Percentiles rank a stretch among this genome's conserved stretches.
Evolutionary conservation across 164 flowering plant genomes (phyloP).

Genomic region (Warburgia ugandensis): DNA sequence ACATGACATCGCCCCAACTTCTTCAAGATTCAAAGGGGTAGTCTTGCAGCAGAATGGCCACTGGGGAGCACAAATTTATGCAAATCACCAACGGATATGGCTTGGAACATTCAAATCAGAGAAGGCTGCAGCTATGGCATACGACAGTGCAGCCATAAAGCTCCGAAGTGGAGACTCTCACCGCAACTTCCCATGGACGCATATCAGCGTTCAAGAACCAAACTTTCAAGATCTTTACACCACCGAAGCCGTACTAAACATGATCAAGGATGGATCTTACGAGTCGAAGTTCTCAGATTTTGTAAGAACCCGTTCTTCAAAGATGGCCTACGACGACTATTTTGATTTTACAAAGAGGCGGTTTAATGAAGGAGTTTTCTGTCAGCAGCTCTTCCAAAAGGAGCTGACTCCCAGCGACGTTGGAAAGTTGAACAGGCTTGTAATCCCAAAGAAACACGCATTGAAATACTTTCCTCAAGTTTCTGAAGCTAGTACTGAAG

Average conservation of each 20-base stretch:
- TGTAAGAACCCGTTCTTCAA: constrained; percentile 11
- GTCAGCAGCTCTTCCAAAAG: constrained; percentile 59
- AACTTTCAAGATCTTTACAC: constrained; percentile 31
- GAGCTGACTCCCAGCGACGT: constrained; percentile 90
- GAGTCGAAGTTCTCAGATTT: constrained; percentile 29
- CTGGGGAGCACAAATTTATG: constrained; percentile 69
- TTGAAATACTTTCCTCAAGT: constrained; percentile 39
- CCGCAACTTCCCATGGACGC: constrained; percentile 46
- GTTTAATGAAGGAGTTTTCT: constrained; percentile 12
- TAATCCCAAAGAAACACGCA: constrained; percentile 76
- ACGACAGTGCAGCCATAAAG: constrained; percentile 53
- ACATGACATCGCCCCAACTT: constrained; percentile 8
- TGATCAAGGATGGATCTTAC: constrained; percentile 63
- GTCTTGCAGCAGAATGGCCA: constrained; percentile 51
- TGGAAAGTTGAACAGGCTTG: constrained; percentile 78
- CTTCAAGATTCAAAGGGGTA: constrained; percentile 48
- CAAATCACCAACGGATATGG: constrained; percentile 57
- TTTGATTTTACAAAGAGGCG: not conserved
- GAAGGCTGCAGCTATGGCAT: constrained; percentile 60
- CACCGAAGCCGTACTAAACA: constrained; percentile 28
- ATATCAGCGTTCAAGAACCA: constrained; percentile 26
- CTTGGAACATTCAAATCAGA: constrained; percentile 59
- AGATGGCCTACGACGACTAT: constrained; percentile 1
- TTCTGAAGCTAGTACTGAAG: constrained; percentile 9
- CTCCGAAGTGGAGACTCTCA: constrained; percentile 34